A percentile compares a stretch with the other conserved stretches of the same genome.
phyloP scores from a whole-genome alignment of 2,329 filamentous ascomycete species.

The Triangularia setosa region DNA sequence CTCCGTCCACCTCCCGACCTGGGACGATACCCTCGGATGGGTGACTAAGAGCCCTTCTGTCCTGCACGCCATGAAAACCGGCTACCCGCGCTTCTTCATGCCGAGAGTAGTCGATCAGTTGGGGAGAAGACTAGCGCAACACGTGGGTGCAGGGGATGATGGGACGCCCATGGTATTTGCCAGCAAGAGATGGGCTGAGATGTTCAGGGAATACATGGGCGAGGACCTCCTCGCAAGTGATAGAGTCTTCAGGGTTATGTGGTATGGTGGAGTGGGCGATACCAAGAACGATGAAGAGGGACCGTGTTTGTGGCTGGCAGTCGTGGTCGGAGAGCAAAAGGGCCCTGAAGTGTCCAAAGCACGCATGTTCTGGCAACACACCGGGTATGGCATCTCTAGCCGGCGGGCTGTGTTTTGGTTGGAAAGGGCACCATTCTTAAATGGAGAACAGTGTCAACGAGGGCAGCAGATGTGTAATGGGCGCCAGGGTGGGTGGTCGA shows the following conservation, averaged over 20 bases:
- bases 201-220: not conserved
- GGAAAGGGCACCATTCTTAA: constrained; percentile 6
- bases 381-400: constrained; percentile 25
- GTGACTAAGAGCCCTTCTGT: constrained; percentile 17
- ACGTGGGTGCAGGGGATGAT: not conserved
- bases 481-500: not conserved
- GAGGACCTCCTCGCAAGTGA: not conserved
- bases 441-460: not conserved
- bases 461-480: not conserved
- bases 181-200: not conserved
- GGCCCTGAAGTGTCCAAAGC: constrained; percentile 5
- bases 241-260: not conserved
- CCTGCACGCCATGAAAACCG: constrained; percentile 19
- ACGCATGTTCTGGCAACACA: constrained; percentile 25
- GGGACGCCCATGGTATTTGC: not conserved
- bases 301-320: not conserved
- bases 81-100: constrained; percentile 26
- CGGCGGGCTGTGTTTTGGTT: constrained; percentile 20
- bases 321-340: not conserved
- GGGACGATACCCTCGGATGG: constrained; percentile 26
- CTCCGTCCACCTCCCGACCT: constrained; percentile 24
- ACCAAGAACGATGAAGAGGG: not conserved
- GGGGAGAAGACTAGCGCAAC: not conserved
- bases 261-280: not conserved
- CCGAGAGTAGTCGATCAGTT: constrained; percentile 13